Conservation (phyloP, 768 basidiomycete species). For the Coprinellus micaceus region DNA sequence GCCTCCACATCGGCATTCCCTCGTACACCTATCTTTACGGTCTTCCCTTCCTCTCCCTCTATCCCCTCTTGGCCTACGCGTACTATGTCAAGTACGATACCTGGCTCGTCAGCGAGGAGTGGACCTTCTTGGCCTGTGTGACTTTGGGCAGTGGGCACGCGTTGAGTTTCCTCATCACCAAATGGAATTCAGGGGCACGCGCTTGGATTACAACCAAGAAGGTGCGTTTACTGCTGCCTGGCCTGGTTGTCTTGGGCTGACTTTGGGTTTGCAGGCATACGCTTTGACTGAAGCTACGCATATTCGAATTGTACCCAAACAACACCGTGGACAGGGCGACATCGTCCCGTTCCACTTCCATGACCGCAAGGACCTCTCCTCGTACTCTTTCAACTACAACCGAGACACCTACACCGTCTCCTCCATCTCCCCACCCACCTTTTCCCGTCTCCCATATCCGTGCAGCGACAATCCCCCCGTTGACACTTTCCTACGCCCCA, state of each 20-base stretch:
- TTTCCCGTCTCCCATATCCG: slow-evolving; percentile 85
- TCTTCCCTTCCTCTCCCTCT: slow-evolving; percentile 73
- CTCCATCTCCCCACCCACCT: slow-evolving; percentile 52
- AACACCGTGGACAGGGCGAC: slow-evolving; percentile 84
- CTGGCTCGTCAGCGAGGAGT: slow-evolving; percentile 92
- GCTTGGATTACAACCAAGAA: slow-evolving; percentile 77
- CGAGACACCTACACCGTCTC: slow-evolving; percentile 85
- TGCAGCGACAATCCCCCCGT: slow-evolving; percentile 68
- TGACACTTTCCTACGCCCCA: slow-evolving; percentile 56
- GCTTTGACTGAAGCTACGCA: slow-evolving; percentile 72
- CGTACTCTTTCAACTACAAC: slow-evolving; percentile 92
- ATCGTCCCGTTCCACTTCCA: slow-evolving; percentile 77
- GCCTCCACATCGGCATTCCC: slow-evolving; percentile 63
- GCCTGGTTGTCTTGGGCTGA: not conserved
- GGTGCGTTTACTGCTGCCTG: slow-evolving; percentile 34
- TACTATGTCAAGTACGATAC: slow-evolving; percentile 89
- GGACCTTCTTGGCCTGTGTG: slow-evolving; percentile 94
- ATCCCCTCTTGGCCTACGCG: slow-evolving; percentile 83
- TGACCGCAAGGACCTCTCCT: slow-evolving; percentile 46
- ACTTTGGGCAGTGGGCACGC: slow-evolving; percentile 84
- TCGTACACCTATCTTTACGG: slow-evolving; percentile 71
- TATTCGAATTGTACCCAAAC: slow-evolving; percentile 75
- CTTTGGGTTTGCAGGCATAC: slow-evolving; percentile 42
- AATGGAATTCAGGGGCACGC: slow-evolving; percentile 79
- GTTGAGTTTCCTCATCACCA: slow-evolving; percentile 86